These are phyloP conservation scores for Amoebophrya sp. DNA, from an alignment of 169 alveolate species.

Conservation along the genomic window DNA sequence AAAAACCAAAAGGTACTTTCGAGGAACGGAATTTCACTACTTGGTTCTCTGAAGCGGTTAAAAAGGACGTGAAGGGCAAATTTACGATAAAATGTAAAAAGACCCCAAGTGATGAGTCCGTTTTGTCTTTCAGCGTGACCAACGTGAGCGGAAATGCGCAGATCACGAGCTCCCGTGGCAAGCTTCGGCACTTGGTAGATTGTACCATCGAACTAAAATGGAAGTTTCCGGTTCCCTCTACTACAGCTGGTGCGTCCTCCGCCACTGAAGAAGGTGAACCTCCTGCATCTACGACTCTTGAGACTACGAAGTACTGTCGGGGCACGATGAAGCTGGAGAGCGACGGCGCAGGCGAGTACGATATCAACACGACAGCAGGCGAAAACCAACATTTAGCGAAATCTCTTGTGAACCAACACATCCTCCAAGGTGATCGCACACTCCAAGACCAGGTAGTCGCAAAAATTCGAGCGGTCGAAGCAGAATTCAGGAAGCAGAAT, in stretches of 20 bases:
- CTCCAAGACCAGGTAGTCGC: not conserved
- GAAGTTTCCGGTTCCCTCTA: not conserved
- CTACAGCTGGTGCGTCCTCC: too few relatives aligned
- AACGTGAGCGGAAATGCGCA: not conserved
- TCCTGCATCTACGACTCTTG: too few relatives aligned
- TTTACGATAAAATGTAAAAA: too few relatives aligned
- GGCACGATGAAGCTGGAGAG: not conserved
- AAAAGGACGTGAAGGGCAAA: not conserved
- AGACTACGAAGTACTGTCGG: not conserved
- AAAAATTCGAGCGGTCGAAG: not conserved
- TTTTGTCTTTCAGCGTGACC: not conserved
- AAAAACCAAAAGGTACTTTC: not conserved
- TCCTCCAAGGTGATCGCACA: not conserved
- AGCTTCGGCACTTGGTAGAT: not conserved
- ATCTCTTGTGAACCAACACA: not conserved
- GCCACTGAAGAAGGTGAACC: too few relatives aligned
- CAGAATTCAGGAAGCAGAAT: not conserved
- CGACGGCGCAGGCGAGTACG: slow-evolving; percentile 7
- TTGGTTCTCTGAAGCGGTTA: not conserved
- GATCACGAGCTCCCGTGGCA: not conserved
- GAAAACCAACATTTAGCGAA: not conserved
- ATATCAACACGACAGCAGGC: not conserved
- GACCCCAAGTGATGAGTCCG: not conserved
- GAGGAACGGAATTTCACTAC: not conserved
- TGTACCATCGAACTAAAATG: not conserved